Conservation (phyloP, 2,329 filamentous ascomycete species). For the Alternaria infectoria region DNA sequence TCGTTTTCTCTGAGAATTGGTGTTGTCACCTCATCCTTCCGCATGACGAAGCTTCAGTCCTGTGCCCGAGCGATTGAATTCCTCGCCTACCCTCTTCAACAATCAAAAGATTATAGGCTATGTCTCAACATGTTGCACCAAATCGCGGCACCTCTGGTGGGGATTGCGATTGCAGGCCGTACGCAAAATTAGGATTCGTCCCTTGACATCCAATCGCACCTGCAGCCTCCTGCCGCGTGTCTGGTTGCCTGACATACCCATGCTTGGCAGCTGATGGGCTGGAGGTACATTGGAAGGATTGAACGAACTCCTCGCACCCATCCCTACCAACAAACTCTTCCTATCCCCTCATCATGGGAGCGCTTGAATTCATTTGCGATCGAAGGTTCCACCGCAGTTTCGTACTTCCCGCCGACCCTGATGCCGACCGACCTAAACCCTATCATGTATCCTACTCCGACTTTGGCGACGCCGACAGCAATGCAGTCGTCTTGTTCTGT, state of each 20-base stretch:
- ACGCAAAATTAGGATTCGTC: not conserved
- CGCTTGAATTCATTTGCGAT: slow-evolving; percentile 39
- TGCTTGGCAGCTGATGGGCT: not conserved
- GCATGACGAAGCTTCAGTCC: not conserved
- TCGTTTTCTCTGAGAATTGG: not conserved
- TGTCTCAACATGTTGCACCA: not conserved
- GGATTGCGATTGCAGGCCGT: not conserved
- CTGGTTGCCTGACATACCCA: not conserved
- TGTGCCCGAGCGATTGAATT: not conserved
- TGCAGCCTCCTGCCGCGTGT: not conserved
- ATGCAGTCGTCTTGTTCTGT: slow-evolving; percentile 39
- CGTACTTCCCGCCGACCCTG: slow-evolving; percentile 29
- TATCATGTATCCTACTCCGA: slow-evolving; percentile 39
- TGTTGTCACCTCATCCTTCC: not conserved
- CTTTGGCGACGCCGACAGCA: slow-evolving; percentile 35
- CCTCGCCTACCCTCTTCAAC: not conserved
- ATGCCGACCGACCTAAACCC: slow-evolving; percentile 19
- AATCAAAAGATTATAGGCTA: not conserved
- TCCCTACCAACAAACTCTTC: not conserved
- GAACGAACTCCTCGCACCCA: not conserved
- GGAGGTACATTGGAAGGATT: not conserved
- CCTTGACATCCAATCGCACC: not conserved
- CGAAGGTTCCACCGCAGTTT: slow-evolving; percentile 35
- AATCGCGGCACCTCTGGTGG: no score
- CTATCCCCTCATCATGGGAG: slow-evolving; percentile 15